phyloP scores from a whole-genome alignment of 2,329 filamentous ascomycete genomes.

The Exophiala sp. region DNA sequence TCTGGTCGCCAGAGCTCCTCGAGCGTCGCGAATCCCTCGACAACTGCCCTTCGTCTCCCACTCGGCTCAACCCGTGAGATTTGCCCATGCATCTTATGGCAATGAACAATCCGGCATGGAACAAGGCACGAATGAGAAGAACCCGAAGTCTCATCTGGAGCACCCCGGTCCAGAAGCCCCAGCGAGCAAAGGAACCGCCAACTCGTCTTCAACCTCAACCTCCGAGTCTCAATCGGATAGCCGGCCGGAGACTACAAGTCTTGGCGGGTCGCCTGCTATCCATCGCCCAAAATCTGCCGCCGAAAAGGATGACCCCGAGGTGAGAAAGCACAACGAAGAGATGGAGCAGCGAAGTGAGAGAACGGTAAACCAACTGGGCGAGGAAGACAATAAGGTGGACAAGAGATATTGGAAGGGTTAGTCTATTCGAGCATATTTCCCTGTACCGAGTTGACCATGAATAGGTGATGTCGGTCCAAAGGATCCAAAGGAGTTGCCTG shows the following conservation, averaged over 20 bases:
- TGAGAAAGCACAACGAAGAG: conserved; percentile 26
- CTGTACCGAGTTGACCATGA: conserved; percentile 2
- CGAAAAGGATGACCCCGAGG: conserved; percentile 26
- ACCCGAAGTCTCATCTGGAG: conserved; percentile 24
- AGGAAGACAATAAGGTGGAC: conserved; percentile 29
- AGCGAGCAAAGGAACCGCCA: conserved; percentile 15
- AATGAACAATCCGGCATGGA: conserved; percentile 25
- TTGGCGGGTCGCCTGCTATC: conserved; percentile 20
- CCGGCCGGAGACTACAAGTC: conserved; percentile 1
- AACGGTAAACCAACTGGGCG: conserved; percentile 25
- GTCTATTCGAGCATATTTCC: not conserved
- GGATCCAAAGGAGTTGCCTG: conserved; percentile 5
- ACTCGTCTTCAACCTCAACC: not conserved
- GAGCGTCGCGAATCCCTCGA: conserved; percentile 14
- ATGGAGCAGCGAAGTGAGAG: conserved; percentile 19
- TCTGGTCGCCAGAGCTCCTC: conserved; percentile 5
- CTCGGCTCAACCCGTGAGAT: conserved; percentile 13
- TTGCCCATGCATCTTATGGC: conserved; percentile 24
- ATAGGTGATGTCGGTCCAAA: conserved; percentile 25
- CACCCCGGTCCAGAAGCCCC: conserved; percentile 28
- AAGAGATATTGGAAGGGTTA: conserved; percentile 28
- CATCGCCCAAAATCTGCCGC: conserved; percentile 26
- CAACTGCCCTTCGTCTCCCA: conserved; percentile 2
- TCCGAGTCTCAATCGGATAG: not conserved
- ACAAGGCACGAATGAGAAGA: conserved; percentile 21